Base-by-base conservation (phyloP, 2,329 filamentous ascomycete genomes). In the Alternaria gansuensis region DNA sequence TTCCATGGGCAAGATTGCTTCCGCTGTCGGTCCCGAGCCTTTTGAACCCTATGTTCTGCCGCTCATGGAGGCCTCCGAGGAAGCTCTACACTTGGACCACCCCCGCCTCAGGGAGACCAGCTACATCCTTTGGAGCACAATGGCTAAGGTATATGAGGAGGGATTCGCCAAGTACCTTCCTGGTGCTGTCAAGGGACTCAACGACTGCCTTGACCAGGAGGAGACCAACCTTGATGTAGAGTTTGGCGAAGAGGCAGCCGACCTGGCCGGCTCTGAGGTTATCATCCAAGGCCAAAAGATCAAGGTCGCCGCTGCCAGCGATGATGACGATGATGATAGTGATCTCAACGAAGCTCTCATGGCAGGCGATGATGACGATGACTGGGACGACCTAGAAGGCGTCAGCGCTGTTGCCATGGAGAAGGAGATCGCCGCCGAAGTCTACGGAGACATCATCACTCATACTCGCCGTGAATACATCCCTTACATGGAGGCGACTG, bases 391-490 rank as follows among this genome's bases (percentile, higher is more conserved):
- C 69, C 84, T 96, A 46, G 89, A 88, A 57, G 92, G 92, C 50
- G 91, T 96, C 62, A 96, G 92, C 26, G 92, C 93, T 52, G 87
- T 97, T 54, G 92, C 94, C 24, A 87, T 97, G 71, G 95, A 98
- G 84, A 97, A 98, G 81, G 95, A 99, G 80, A 96, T 98, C 70
- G 94, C 95, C 36, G 88, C 97, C 43, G 95, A 99, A 78, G 93
- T 97, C 5, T 86, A 97, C 34, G 95, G 93, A 65, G 95, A 99
- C 74, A 88, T 99, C 62, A 89, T 98, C 72, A 90, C 91, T 45
- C 89, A 96, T 82, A 92, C 92, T 46, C 93, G 92, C 78, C 86
- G 87, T 73, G 86, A 90, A 67, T 92, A 87, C 76, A 85, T 96
- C 66, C 88, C 91, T 5, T 97, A 94, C 78, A 90, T 97, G 63